Evolutionary conservation across 2,329 filamentous ascomycete species (phyloP).

Genomic region (Arthrobotrys entomopaga): DNA sequence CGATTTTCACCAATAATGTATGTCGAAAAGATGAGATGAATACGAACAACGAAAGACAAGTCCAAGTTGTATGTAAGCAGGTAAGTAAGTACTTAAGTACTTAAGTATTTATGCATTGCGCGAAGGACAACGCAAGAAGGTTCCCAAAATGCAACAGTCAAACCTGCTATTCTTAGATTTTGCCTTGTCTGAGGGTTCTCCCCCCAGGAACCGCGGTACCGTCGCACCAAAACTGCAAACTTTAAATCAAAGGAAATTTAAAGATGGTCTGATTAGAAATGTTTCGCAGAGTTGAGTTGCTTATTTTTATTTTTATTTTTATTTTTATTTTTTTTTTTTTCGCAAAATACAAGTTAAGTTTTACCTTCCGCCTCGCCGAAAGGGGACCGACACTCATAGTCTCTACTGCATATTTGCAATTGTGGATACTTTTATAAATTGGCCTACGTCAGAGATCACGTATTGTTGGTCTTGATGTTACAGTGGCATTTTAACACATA

Average conservation of each 20-base stretch:
- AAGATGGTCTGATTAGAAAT: slow-evolving; percentile 7
- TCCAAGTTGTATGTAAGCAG: no score
- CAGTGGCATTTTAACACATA: slow-evolving; percentile 22
- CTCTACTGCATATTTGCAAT: background rate
- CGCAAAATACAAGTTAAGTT: background rate
- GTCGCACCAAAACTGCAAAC: slow-evolving; percentile 54
- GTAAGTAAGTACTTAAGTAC: no score
- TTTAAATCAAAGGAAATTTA: slow-evolving; percentile 33
- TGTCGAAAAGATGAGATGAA: no score
- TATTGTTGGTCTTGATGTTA: slow-evolving; percentile 18
- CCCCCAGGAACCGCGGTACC: slow-evolving; percentile 15
- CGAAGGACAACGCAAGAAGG: slow-evolving; percentile 26
- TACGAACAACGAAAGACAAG: no score
- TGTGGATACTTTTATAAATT: background rate
- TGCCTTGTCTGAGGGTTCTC: background rate
- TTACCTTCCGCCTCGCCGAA: slow-evolving; percentile 8
- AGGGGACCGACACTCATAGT: background rate
- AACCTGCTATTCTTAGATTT: slow-evolving; percentile 41
- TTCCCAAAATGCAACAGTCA: slow-evolving; percentile 51
- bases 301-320: no score
- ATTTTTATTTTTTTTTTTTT: no score
- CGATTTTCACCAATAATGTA: no score
- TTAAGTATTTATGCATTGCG: no score
- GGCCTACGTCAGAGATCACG: slow-evolving; percentile 20
- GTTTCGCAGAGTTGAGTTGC: slow-evolving; percentile 13